These are phyloP conservation scores for Plasmodium falciparum DNA, from an alignment of 169 alveolate species.

Conservation along the genomic window DNA sequence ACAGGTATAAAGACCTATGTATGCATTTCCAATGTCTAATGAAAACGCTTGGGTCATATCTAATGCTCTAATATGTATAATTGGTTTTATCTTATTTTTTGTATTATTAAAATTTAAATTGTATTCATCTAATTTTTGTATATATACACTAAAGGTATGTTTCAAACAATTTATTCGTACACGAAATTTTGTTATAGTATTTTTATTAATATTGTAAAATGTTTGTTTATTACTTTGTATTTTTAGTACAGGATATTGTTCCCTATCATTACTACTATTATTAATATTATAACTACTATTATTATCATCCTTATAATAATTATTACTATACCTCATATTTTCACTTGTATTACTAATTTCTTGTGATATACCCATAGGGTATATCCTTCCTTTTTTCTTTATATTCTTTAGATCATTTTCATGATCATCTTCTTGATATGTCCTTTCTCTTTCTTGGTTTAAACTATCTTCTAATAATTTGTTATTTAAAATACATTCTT, in stretches of 20 bases:
- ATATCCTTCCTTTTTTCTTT: slow-evolving; percentile 13
- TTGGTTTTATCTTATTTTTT: slow-evolving; percentile 76
- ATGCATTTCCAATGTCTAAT: slow-evolving; percentile 70
- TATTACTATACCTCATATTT: neutral
- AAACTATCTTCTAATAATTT: slow-evolving; percentile 42
- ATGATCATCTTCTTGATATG: neutral
- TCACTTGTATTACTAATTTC: slow-evolving; percentile 21
- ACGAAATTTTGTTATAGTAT: slow-evolving; percentile 71
- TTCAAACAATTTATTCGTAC: slow-evolving; percentile 73
- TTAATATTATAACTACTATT: no score
- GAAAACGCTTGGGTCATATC: slow-evolving; percentile 78
- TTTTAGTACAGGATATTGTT: slow-evolving; percentile 52
- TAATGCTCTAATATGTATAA: slow-evolving; percentile 73
- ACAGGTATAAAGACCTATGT: slow-evolving; percentile 76
- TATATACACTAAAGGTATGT: slow-evolving; percentile 74
- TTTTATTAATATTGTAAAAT: slow-evolving; percentile 63
- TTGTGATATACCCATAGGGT: slow-evolving; percentile 12
- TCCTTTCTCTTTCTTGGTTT: slow-evolving; percentile 30
- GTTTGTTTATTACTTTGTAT: slow-evolving; percentile 74
- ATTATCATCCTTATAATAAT: slow-evolving; percentile 20
- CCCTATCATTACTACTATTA: slow-evolving; percentile 12
- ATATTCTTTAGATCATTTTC: slow-evolving; percentile 47
- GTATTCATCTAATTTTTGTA: slow-evolving; percentile 74
- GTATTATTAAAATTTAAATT: slow-evolving; percentile 34
- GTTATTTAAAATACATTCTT: slow-evolving; percentile 57